Evolutionary conservation across 164 flowering plant species (phyloP).

Genomic region (Tinospora cordifolia): DNA sequence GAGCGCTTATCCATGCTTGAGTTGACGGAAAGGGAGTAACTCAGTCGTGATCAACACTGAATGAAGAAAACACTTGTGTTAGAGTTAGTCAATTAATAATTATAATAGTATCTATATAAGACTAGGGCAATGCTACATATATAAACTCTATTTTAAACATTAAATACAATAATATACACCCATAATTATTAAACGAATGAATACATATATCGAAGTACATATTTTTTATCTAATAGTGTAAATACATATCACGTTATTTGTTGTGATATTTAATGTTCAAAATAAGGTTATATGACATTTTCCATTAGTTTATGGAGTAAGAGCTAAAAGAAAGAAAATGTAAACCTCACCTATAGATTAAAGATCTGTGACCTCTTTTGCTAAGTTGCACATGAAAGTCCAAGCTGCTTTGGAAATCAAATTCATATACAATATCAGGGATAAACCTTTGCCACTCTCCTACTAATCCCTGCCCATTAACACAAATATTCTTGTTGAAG

Average conservation of each 20-base stretch:
- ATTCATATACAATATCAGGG: conserved; percentile 8
- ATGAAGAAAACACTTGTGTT: background rate
- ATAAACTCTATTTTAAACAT: background rate
- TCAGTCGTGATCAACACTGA: conserved; percentile 59
- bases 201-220: no score
- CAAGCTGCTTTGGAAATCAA: conserved; percentile 13
- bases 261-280: no score
- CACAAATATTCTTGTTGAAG: background rate
- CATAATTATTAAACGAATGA: no score
- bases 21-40: conserved; percentile 29
- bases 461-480: conserved; percentile 20
- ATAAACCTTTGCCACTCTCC: conserved; percentile 10
- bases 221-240: no score
- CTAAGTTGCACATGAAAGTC: conserved; percentile 21
- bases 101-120: background rate
- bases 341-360: conserved; percentile 15
- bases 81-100: no score
- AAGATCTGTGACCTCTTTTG: conserved; percentile 11
- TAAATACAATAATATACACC: background rate
- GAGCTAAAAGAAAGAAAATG: conserved; percentile 31
- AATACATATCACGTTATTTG: no score
- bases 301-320: conserved; percentile 13
- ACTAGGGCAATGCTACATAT: no score
- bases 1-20: conserved; percentile 46
- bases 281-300: no score